Base-by-base conservation (phyloP, 2,329 filamentous ascomycete species). In the Neospermospora avenae region DNA sequence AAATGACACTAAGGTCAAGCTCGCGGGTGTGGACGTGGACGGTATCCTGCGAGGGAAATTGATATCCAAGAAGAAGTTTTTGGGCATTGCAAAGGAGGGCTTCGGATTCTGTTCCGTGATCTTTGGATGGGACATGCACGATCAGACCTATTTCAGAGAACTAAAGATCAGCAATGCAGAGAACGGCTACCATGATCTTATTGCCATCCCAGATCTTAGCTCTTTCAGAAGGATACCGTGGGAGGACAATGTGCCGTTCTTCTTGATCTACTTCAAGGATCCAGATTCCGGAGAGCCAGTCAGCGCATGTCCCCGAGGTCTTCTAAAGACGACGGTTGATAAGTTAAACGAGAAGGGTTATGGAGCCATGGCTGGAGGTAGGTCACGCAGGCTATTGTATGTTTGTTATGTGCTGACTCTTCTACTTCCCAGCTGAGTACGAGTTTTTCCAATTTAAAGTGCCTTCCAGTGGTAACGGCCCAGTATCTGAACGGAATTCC, bases 51-150 rank as follows among this genome's bases (percentile, higher is more conserved):
- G 92, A 58, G 92, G 92, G 68, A 97, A 97, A 78, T 82, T 96
- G 63, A 86, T 96, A 76, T 91, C 91, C 69, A 96, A 96, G 81
- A 89, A 88, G 73, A 96, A 97, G 78, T 96, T 97, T 75, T 79
- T 96, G 39, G 91, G 89, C 31, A 84, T 96, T 56, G 88, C 87
- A n/a, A 76, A 84, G 44, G 82, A 85, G 46, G 93, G 92, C 55
- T 96, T 96, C 69, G 93, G 92, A 57, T 96, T 96, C 80, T 96
- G 93, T 79, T 95, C 90, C 20, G 91, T 96, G 67, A 86, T 96
- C 66, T 96, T 96, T 70, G 92, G 93, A 73, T 96, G 93, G 93
- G 92, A 97, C 76, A 96, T 96, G 91, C 92, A 97, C 75, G 93
- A 97, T 72, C 82, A 86, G 78, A 96, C 91, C 11, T 97, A 96